Conservation (phyloP, 495 filamentous ascomycete genomes). For the Extremus antarcticus region DNA sequence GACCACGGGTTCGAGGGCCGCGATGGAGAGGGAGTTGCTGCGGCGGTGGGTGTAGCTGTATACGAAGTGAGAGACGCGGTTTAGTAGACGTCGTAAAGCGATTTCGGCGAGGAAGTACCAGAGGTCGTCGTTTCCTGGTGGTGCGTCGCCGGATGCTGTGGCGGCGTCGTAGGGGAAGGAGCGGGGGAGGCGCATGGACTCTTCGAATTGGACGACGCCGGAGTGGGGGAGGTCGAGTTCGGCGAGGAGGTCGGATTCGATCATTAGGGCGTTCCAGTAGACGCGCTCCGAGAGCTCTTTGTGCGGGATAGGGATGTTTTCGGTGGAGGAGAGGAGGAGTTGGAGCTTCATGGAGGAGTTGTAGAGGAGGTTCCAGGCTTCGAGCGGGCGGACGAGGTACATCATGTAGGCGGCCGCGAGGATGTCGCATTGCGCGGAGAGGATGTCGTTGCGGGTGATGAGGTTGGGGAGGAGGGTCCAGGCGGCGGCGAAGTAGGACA, state of each 20-base stretch:
- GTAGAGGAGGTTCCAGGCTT: slow-evolving; percentile 71
- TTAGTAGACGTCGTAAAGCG: slow-evolving; percentile 62
- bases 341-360: slow-evolving; percentile 73
- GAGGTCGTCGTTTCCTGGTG: slow-evolving; percentile 60
- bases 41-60: slow-evolving; percentile 55
- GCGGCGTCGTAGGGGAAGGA: slow-evolving; percentile 52
- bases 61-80: slow-evolving; percentile 69
- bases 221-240: slow-evolving; percentile 75
- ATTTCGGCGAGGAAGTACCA: slow-evolving; percentile 83
- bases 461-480: slow-evolving; percentile 66
- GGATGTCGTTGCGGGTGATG: slow-evolving; percentile 67
- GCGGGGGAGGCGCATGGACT: slow-evolving; percentile 64
- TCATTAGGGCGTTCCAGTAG: slow-evolving; percentile 74
- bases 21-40: slow-evolving; percentile 38
- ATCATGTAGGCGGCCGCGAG: slow-evolving; percentile 71
- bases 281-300: slow-evolving; percentile 63
- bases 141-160: slow-evolving; percentile 30
- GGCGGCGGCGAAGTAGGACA: slow-evolving; percentile 68
- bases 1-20: slow-evolving; percentile 61
- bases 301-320: slow-evolving; percentile 54
- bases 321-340: slow-evolving; percentile 59
- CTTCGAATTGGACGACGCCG: slow-evolving; percentile 69
- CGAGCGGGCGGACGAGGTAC: slow-evolving; percentile 67
- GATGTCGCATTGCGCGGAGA: slow-evolving; percentile 68
- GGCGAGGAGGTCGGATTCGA: slow-evolving; percentile 70